phyloP scores from a whole-genome alignment of 106 monocot genomes.

The Allium cepa region DNA sequence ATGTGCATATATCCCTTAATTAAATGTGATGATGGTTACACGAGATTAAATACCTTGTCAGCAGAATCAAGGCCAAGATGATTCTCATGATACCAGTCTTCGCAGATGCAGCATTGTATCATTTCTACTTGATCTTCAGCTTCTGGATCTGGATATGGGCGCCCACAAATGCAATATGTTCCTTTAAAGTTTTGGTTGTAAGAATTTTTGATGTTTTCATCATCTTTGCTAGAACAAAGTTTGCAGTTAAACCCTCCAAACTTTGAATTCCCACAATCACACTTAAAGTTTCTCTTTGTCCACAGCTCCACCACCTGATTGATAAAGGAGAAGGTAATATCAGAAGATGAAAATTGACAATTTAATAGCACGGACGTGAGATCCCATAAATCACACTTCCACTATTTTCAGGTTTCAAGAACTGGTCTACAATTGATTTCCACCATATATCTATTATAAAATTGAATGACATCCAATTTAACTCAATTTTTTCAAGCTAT shows the following conservation, averaged over 20 bases:
- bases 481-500: too few relatives aligned
- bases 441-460: too few relatives aligned
- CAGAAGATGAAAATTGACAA: too few relatives aligned
- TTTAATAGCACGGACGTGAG: too few relatives aligned
- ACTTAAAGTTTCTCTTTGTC: conserved; percentile 93
- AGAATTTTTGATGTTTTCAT: conserved; percentile 55
- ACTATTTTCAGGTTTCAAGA: too few relatives aligned
- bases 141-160: conserved; percentile 92
- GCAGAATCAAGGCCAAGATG: conserved; percentile 73
- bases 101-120: conserved; percentile 98
- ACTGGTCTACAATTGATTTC: too few relatives aligned
- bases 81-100: conserved; percentile 97
- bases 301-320: conserved; percentile 88
- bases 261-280: conserved; percentile 98
- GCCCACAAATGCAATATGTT: conserved; percentile 73
- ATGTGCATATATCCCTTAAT: too few relatives aligned
- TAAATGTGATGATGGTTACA: too few relatives aligned
- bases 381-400: too few relatives aligned
- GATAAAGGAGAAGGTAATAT: too few relatives aligned
- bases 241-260: conserved; percentile 69
- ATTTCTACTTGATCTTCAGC: conserved; percentile 79
- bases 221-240: conserved; percentile 61
- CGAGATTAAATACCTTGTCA: conserved; percentile 39
- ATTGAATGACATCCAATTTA: too few relatives aligned
- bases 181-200: conserved; percentile 97